Conservation (phyloP, 2,329 filamentous ascomycete genomes). For the Pestalotiopsis sp. region DNA sequence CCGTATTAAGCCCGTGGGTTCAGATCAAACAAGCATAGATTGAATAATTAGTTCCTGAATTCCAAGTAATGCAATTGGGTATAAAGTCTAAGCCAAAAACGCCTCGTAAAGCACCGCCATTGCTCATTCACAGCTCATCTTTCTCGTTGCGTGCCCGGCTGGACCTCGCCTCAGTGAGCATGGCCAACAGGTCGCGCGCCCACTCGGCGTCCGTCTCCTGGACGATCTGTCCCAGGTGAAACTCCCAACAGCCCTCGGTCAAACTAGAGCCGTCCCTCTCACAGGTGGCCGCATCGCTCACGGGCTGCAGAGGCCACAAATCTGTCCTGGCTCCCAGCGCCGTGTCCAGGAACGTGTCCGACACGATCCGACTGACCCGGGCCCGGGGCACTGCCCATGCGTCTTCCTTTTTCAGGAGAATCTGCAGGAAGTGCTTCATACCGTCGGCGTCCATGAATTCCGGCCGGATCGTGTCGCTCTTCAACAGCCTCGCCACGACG, state of each 20-base stretch:
- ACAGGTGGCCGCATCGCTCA: constrained; percentile 38
- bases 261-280: constrained; percentile 29
- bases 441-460: constrained; percentile 58
- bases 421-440: constrained; percentile 55
- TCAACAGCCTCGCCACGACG: constrained; percentile 59
- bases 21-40: not conserved
- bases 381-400: constrained; percentile 53
- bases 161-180: constrained; percentile 33
- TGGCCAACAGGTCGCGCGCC: constrained; percentile 36
- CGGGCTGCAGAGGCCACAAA: constrained; percentile 51
- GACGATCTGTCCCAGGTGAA: constrained; percentile 45
- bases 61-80: constrained; percentile 1
- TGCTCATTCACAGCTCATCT: constrained; percentile 3
- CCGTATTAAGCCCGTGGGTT: not conserved
- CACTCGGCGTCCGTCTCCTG: constrained; percentile 44
- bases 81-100: constrained; percentile 3
- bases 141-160: constrained; percentile 37
- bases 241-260: constrained; percentile 61
- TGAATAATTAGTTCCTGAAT: not conserved
- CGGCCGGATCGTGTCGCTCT: constrained; percentile 50
- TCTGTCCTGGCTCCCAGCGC: constrained; percentile 61
- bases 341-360: constrained; percentile 68
- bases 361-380: constrained; percentile 59
- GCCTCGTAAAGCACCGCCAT: not conserved
- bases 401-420: constrained; percentile 49